Evolutionary conservation across 495 filamentous ascomycete genomes (phyloP).

Genomic region (Lichina pygmaea): DNA sequence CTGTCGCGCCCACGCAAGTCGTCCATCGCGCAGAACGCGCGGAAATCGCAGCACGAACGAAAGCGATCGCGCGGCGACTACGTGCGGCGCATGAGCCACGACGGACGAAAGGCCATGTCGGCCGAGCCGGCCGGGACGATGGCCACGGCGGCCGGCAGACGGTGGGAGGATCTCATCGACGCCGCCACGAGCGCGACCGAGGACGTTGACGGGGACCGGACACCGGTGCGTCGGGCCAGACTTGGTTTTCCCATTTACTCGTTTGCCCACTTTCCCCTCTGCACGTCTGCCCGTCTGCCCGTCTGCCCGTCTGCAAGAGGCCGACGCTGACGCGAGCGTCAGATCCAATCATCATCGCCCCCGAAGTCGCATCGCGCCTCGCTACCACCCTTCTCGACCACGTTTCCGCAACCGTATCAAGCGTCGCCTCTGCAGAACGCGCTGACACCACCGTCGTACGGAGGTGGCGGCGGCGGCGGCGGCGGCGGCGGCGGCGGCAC

Average conservation of each 20-base stretch:
- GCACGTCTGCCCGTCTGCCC: too few species aligned
- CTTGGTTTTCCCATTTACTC: too few species aligned
- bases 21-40: constrained; percentile 48
- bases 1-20: constrained; percentile 51
- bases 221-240: constrained; percentile 54
- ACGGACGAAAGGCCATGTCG: constrained; percentile 57
- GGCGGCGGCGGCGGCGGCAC: constrained; percentile 12
- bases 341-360: constrained; percentile 19
- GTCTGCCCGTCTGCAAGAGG: too few species aligned
- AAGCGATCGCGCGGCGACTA: constrained; percentile 39
- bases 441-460: constrained; percentile 48
- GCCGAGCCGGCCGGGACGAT: constrained; percentile 42
- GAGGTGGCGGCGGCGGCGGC: constrained; percentile 21
- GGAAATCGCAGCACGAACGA: constrained; percentile 50
- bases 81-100: constrained; percentile 34
- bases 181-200: constrained; percentile 75
- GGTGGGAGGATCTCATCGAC: constrained; percentile 88
- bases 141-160: constrained; percentile 50
- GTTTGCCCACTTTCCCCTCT: too few species aligned
- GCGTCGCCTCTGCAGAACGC: constrained; percentile 70
- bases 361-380: constrained; percentile 37
- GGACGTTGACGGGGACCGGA: constrained; percentile 63
- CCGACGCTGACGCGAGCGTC: too few species aligned
- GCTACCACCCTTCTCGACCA: constrained; percentile 37
- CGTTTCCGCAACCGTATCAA: constrained; percentile 45